Evolutionary conservation across 2,329 filamentous ascomycete genomes (phyloP), one percentile per base, ranked within the genome.

Genomic region (Aspergillus caelatus): DNA sequence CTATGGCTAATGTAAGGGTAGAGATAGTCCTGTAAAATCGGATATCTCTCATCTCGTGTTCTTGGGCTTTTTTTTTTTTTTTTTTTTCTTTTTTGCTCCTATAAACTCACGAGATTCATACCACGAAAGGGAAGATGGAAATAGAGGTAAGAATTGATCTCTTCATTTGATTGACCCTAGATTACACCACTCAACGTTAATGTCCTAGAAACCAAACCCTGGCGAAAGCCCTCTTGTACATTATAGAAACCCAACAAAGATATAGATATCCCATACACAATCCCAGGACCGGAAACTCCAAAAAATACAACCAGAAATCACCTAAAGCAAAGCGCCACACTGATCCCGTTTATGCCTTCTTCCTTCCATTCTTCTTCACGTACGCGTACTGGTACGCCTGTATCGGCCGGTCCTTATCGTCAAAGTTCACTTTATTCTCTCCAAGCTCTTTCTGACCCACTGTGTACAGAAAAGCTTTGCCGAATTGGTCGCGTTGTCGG

Each of bases 371-470:
- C 48, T 54, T 67, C 34, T 64, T 63, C 6, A 63, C 71, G 67
- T 79, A 76, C 62, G 78, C 78, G 62, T 80, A 80, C 57, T 70
- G 71, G 68, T 80, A 80, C n/a, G 69, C 74, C 65, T 72, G 69
- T 43, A 71, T 72, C 16, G 66, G 68, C 46, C 70, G 68, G 3
- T 64, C 70, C 23, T 69, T 69, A 19, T 69, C 68, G 48, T 71
- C 70, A 10, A 67, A 58, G 19, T 69, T 69, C 41, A 70, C 71
- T 57, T 72, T 72, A 19, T 62, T 67, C 26, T 59, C 66, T 6
- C 76, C 76, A 54, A 79, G 59, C 50, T 81, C 79, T 59, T 78
- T 78, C 67, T 80, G 77, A 0, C 78, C 78, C 77, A 77, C 80
- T 3, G 70, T 71, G 72, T 72, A 74, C 74, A 81, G 72, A 56